Percentiles rank a stretch among this genome's conserved stretches.
Conservation (phyloP, 192 early-diverging fungal genomes). For the Ambispora gerdemannii region DNA sequence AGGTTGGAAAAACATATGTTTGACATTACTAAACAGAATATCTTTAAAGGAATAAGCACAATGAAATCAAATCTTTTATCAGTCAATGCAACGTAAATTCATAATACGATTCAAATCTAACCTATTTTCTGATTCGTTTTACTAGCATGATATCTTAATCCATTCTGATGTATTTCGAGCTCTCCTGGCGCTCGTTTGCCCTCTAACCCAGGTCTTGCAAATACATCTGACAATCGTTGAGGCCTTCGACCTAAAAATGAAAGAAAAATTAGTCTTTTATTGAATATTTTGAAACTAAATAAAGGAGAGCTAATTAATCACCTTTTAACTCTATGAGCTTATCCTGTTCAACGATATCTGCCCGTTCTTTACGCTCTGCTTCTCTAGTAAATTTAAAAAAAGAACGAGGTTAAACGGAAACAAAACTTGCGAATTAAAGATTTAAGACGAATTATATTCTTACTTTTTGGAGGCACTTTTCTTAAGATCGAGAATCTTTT, state of each 20-base stretch:
- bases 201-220: constrained; percentile 86
- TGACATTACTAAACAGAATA: constrained; percentile 95
- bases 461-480: constrained; percentile 83
- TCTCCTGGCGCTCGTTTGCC: constrained; percentile 92
- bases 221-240: constrained; percentile 81
- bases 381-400: constrained; percentile 51
- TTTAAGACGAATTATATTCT: background rate
- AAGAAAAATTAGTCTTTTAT: background rate
- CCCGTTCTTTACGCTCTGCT: constrained; percentile 91
- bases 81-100: too few species aligned
- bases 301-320: constrained; percentile 20
- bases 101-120: constrained; percentile 35
- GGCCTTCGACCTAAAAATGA: constrained; percentile 39
- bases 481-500: constrained; percentile 86
- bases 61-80: too few species aligned
- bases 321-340: constrained; percentile 76
- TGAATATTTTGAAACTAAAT: background rate
- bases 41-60: constrained; percentile 63
- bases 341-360: constrained; percentile 94
- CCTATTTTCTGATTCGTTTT: constrained; percentile 76
- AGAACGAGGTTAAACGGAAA: background rate
- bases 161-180: constrained; percentile 94
- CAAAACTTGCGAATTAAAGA: background rate
- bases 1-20: constrained; percentile 97
- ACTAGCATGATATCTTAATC: constrained; percentile 84